Base-by-base conservation (phyloP, 768 basidiomycete species). In the Podaxis sp. region DNA sequence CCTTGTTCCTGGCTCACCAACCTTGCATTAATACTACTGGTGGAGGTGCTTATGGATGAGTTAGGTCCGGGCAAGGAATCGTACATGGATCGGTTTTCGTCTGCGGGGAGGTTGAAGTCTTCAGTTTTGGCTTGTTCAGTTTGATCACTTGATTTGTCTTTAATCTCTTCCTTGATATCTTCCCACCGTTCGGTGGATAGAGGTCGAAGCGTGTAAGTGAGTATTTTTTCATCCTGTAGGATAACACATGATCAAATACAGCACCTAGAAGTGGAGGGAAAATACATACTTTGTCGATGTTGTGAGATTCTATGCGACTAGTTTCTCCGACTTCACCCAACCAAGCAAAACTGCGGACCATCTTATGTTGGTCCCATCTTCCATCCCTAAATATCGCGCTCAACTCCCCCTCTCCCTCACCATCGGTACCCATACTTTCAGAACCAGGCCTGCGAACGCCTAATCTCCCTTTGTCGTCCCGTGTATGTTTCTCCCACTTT, bases 271-370 rank as follows among this genome's bases (percentile, higher is more conserved):
- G 63, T 28, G 44, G 49, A 38, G 38, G 4, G 44, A 12, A n/a
- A 61, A 57, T 5, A 68, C 66, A 57, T 46, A 81, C 79, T 71
- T 76, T 73, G n/a, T 75, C 71, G 15, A 71, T 68, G 9, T 72
- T 72, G 38, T 72, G 72, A 56, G 75, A 77, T 59, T 67, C 70
- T 17, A 77, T 67, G 4, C 69, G 68, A 5, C 70, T 68, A 4
- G 75, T 67, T 17, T 75, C 69, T 22, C 69, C 70, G 6, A 73
- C 68, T 6, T 74, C 69, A 4, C 84, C 85, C 73, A 94, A 74
- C 65, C 83, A 80, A 1, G 89, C 89, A 74, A 93, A 94, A 62
- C 82, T 83, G 56, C 80, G 76, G 54, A 94, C 86, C 93, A 94
- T 93, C 80, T 93, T 94, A 61, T 73, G 74, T 52, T 75, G 79